Evolutionary conservation across 23 red algal genomes (phyloP), one percentile per base, ranked within the genome.

Genomic region (Gracilaria domingensis): DNA sequence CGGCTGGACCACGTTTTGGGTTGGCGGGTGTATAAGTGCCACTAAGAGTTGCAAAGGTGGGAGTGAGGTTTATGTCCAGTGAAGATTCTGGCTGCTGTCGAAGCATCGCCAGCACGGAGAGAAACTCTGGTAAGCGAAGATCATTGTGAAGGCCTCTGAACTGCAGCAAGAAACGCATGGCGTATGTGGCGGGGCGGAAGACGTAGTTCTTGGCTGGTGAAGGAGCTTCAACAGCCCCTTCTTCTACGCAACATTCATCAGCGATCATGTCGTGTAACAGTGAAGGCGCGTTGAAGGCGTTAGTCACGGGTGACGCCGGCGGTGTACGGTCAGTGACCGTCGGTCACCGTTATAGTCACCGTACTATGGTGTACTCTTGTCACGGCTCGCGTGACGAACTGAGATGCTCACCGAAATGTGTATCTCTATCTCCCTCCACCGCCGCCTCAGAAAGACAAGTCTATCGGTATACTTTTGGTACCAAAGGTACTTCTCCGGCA

Each of bases 101-200:
- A 67, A 81, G 23, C 26, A 73, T 32, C 49, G 66, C 69, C 21
- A 93, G 85, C 26, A 91, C 91, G 42, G 92, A 73, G 9, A 75
- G 50, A 58, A 98, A 94, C 79, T 98, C 96, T 36, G 91, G 65
- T 18, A 92, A 44, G 16, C 91, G 81, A 42, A 98, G 85, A 71
- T 93, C 96, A 45, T 83, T 90, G 74, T 93, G 90, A 18, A 93
- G 76, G 34, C 93, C 96, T 28, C 96, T 85, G 35, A 94, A 98
- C 73, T 89, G 62, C 13, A 98, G 50, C 29, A 98, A 83, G 65
- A 95, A 94, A 34, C 74, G 86, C 94, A 96, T 96, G n/a, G 40
- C 9, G 36, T 23, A 33, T 0, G 64, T 9, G 64, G 28, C 64
- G 64, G 1, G 30, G 30, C 64, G 64, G 32, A 36, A 20, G 64